A percentile compares a stretch with the other conserved stretches of the same genome.
phyloP scores from a whole-genome alignment of 306 rosid genomes.

The Delonix regia region DNA sequence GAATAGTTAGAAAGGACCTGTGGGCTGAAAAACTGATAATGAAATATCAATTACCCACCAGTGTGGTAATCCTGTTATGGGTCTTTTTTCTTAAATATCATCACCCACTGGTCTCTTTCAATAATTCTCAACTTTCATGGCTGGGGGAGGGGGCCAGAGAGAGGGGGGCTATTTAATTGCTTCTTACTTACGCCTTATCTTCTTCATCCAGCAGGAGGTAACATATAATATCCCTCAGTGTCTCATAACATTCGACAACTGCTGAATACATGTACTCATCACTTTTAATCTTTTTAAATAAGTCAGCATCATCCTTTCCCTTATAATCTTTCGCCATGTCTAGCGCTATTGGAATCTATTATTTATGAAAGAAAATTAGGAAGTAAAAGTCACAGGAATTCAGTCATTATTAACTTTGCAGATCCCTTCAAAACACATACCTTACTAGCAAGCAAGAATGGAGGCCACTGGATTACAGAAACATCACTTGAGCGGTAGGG shows the following conservation, averaged over 20 bases:
- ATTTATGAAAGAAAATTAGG: constrained; percentile 37
- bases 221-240: constrained; percentile 63
- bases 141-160: not conserved
- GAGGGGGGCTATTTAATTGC: not conserved
- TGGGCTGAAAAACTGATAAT: not conserved
- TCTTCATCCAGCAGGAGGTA: constrained; percentile 56
- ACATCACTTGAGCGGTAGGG: constrained; percentile 65
- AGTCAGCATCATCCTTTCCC: constrained; percentile 73
- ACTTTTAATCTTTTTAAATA: constrained; percentile 68
- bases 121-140: not conserved
- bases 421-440: constrained; percentile 50
- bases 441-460: constrained; percentile 98
- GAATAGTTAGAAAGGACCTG: not conserved
- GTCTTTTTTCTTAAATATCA: not conserved
- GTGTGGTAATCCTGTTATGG: not conserved
- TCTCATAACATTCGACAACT: constrained; percentile 90
- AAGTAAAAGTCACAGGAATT: constrained; percentile 24
- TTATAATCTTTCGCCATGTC: constrained; percentile 97
- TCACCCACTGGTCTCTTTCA: not conserved
- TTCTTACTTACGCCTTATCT: constrained; percentile 67
- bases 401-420: constrained; percentile 16
- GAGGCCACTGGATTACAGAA: constrained; percentile 97
- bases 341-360: constrained; percentile 94
- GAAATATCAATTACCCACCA: not conserved
- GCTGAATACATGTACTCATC: constrained; percentile 87